Conservation (phyloP, 805 yeast species). For the Wickerhamomyces hampshirensis region DNA sequence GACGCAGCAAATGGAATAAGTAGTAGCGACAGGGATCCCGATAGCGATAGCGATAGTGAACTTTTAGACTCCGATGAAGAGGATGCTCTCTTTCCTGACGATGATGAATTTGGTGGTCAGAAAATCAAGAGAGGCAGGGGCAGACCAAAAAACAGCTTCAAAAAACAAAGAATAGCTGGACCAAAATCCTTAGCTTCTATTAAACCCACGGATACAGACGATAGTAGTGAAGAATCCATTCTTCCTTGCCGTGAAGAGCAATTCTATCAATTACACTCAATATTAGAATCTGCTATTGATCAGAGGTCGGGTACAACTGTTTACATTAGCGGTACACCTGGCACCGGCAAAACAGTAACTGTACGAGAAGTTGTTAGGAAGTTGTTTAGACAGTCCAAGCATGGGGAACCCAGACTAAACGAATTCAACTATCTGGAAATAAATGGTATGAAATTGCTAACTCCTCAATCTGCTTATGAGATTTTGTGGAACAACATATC, state of each 20-base stretch:
- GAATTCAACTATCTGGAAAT: slow-evolving; percentile 77
- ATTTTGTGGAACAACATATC: slow-evolving; percentile 70
- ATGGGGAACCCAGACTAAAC: slow-evolving; percentile 33
- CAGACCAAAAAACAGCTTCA: slow-evolving; percentile 19
- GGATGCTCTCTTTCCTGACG: slow-evolving; percentile 8
- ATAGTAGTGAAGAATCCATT: slow-evolving; percentile 30
- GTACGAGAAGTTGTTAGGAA: slow-evolving; percentile 80
- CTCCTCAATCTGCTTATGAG: slow-evolving; percentile 81
- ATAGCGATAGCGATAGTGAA: slow-evolving; percentile 11
- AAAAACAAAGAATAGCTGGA: slow-evolving; percentile 25
- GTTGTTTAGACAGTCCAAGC: slow-evolving; percentile 35
- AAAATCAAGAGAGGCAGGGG: slow-evolving; percentile 22
- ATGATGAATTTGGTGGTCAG: slow-evolving; percentile 11
- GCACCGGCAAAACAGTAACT: slow-evolving; percentile 96
- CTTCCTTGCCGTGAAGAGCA: slow-evolving; percentile 88
- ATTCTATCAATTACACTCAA: slow-evolving; percentile 61
- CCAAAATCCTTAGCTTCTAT: slow-evolving; percentile 14
- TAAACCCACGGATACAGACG: slow-evolving; percentile 17
- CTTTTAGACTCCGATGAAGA: slow-evolving; percentile 8
- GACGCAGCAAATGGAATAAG: slow-evolving; percentile 1
- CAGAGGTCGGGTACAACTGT: slow-evolving; percentile 76
- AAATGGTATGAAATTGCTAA: slow-evolving; percentile 80
- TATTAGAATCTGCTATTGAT: slow-evolving; percentile 66
- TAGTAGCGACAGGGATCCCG: too few relatives aligned
- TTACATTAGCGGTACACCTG: slow-evolving; percentile 95